Percentiles rank a stretch among this genome's conserved stretches.
These are phyloP conservation scores for Lactarius vividus DNA, from an alignment of 768 basidiomycete genomes.

Conservation along the genomic window DNA sequence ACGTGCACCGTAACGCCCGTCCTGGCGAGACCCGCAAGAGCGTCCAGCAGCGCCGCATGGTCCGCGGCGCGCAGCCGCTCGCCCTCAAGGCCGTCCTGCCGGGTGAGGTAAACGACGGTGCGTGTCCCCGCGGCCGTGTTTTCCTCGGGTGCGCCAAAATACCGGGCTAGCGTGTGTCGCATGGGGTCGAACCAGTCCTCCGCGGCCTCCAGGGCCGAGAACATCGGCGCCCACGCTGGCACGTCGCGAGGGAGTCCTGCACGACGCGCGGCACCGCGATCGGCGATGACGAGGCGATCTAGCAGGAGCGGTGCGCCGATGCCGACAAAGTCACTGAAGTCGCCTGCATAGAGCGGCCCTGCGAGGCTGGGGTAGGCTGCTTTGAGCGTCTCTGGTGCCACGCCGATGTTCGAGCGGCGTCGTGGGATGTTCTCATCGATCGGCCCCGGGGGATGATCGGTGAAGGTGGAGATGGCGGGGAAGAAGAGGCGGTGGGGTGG, in stretches of 20 bases:
- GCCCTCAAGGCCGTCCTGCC: conserved; percentile 49
- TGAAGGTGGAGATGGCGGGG: conserved; percentile 63
- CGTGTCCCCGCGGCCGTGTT: conserved; percentile 36
- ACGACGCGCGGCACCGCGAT: conserved; percentile 60
- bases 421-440: conserved; percentile 29
- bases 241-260: conserved; percentile 8
- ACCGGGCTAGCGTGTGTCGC: conserved; percentile 41
- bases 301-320: conserved; percentile 70
- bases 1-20: conserved; percentile 18
- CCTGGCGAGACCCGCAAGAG: conserved; percentile 48
- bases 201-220: conserved; percentile 41
- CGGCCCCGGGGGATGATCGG: conserved; percentile 40
- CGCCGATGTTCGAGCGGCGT: conserved; percentile 36
- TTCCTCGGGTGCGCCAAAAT: conserved; percentile 36
- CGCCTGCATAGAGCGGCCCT: conserved; percentile 62
- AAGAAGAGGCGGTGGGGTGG: conserved; percentile 58
- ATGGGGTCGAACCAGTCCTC: conserved; percentile 43
- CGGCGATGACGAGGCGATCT: conserved; percentile 74
- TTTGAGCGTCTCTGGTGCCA: conserved; percentile 41
- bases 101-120: conserved; percentile 65
- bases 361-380: conserved; percentile 66
- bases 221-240: conserved; percentile 36
- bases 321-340: conserved; percentile 73
- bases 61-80: conserved; percentile 52
- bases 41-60: conserved; percentile 60